Evolutionary conservation across 208 protist genomes (phyloP).

Genomic region (Willaertia magna): DNA sequence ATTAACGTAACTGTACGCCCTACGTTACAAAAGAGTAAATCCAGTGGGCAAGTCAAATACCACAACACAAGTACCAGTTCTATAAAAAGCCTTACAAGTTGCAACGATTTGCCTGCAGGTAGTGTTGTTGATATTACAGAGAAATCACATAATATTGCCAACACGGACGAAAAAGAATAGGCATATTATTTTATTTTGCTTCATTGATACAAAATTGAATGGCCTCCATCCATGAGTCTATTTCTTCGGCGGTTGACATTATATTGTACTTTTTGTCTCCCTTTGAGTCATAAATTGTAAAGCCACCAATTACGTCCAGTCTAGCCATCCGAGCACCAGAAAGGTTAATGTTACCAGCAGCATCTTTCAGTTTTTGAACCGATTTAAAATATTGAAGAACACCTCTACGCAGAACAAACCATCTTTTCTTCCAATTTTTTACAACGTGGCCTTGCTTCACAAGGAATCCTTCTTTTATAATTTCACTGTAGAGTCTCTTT

Average conservation of each 20-base stretch:
- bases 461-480: slow-evolving; percentile 9
- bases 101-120: no score
- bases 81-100: no score
- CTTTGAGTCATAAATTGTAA: not conserved
- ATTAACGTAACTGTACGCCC: no score
- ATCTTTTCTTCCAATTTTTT: slow-evolving; percentile 10
- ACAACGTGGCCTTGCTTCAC: not conserved
- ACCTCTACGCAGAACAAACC: not conserved
- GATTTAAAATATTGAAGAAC: not conserved
- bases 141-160: no score
- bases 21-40: no score
- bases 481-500: slow-evolving; percentile 1
- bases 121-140: no score
- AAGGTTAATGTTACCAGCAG: not conserved
- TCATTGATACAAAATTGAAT: not conserved
- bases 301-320: not conserved
- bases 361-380: not conserved
- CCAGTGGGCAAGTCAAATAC: no score
- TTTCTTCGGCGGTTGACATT: not conserved
- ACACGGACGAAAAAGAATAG: no score
- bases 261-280: not conserved
- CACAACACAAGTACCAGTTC: no score
- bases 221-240: not conserved
- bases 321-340: not conserved
- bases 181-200: no score